Evolutionary conservation across 441 rosid species (phyloP), one percentile per base, ranked within the genome.

Genomic region (Eutrema salsugineum): DNA sequence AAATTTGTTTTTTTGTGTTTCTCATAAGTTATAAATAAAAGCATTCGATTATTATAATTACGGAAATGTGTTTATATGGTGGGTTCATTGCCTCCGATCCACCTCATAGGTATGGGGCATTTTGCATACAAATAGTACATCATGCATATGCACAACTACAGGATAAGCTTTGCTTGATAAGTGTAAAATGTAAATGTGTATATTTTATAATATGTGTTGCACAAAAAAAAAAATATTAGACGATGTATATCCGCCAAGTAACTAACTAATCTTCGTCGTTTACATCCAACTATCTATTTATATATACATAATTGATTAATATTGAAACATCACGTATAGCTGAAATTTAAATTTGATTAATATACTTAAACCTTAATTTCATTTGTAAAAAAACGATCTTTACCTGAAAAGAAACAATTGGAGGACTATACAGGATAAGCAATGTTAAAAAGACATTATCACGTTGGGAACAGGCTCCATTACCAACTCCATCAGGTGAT

Each of bases 141-240:
- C 40, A 42, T 67, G 14, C 71, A 67, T 67, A 67, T 67, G 47
- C 56, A 68, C 24, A 40, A 32, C 5, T 16, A 53, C 28, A 55
- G 54, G 71, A 43, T 33, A 56, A 68, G 63, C 20, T 17, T 66
- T 49, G 20, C 16, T 40, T 53, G 15, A 39, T 40, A 53, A 46
- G 32, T 30, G 6, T 16, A 43, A 43, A 24, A 43, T 28, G 1
- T 44, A 40, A 24, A 43, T 28, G 1, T 44, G 40, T 36, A 20
- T 38, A 24, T 36, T 30, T 10, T 57, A 56, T 53, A 30, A 7
- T 42, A 51, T 33, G 35, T 17, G 33, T 35, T 28, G 32, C 6
- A 28, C 6, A 28, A 28, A 28, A 28, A n/a, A n/a, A n/a, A n/a
- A n/a, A n/a, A n/a, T n/a, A n/a, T n/a, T n/a, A n/a, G n/a, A n/a